Base-by-base conservation (phyloP, 352 stramenopile species). In the Phytophthora hibernalis region DNA sequence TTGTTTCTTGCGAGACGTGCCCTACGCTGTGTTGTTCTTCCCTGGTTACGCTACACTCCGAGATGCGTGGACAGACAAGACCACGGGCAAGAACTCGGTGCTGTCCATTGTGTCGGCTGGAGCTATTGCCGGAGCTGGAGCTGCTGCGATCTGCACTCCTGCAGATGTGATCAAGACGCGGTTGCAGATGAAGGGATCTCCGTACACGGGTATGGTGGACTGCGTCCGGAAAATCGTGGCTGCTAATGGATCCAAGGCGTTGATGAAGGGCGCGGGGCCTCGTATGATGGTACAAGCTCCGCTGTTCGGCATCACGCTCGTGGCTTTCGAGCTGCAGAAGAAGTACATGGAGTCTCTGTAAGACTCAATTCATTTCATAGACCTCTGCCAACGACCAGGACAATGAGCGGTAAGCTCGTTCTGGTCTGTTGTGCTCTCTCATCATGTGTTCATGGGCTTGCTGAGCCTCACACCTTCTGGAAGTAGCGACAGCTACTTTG, bases 1-100 rank as follows among this genome's bases (percentile, higher is more conserved):
- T 26, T 98, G 92, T 54, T 78, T 98, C 21, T 66, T 98, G 63
- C 82, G 95, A 20, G 94, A 98, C 65, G 87, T 98, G 42, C 91
- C 92, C 21, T 98, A 98, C 81, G 91, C 90, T 12, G 81, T 95
- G 16, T 85, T 98, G 43, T 98, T 98, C 77, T 98, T 98, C 76
- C 91, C 94, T 8, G 68, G 81, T 38, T 98, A 98, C 76, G 90
- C 88, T 31, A 84, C 74, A 13, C 30, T 96, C 2, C 78, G 88
- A 38, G 70, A 75, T 47, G 47, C 67, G 6, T 78, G 86, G 40
- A 70, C 72, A 28, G 68, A 93, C 69, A 49, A 70, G 37, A 61
- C 67, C 10, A 59, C 85, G n/a, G 82, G 77, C 51, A 72, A 87
- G 40, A 83, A 81, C 47, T 83, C 82, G 22, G 75, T 93, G 16